These are phyloP conservation scores for Thalassiosira exigua DNA, from an alignment of 352 stramenopile species.

Conservation along the genomic window DNA sequence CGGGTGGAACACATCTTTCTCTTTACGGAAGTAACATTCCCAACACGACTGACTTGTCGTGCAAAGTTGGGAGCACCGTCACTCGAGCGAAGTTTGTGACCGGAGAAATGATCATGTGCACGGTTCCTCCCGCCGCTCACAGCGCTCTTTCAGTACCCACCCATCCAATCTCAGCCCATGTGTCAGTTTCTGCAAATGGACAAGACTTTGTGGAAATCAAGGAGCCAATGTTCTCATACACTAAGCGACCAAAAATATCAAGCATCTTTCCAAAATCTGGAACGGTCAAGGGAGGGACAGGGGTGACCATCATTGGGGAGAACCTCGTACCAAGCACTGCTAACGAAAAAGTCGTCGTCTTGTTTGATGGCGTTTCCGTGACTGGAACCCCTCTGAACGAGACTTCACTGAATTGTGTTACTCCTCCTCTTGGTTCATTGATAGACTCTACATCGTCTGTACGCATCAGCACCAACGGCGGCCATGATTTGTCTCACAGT, in stretches of 20 bases:
- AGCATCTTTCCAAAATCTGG: slow-evolving; percentile 11
- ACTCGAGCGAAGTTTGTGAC: slow-evolving; percentile 26
- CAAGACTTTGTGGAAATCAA: slow-evolving; percentile 25
- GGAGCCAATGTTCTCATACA: slow-evolving; percentile 19
- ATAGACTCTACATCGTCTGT: slow-evolving; percentile 4
- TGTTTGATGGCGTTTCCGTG: slow-evolving; percentile 20
- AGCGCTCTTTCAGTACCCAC: background rate
- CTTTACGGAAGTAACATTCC: slow-evolving; percentile 35
- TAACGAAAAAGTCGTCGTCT: slow-evolving; percentile 19
- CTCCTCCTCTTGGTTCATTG: slow-evolving; percentile 1
- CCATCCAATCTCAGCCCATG: background rate
- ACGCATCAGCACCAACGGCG: slow-evolving; percentile 35
- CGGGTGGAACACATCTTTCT: slow-evolving; percentile 9
- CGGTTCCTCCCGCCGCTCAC: background rate
- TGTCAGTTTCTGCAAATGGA: slow-evolving; percentile 27
- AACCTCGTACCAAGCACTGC: slow-evolving; percentile 19
- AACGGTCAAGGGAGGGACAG: slow-evolving; percentile 4
- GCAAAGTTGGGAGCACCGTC: slow-evolving; percentile 19
- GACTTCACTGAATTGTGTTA: slow-evolving; percentile 16
- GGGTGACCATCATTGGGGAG: slow-evolving; percentile 12
- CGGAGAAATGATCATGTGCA: slow-evolving; percentile 8
- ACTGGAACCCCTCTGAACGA: slow-evolving; percentile 27
- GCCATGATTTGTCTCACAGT: slow-evolving; percentile 23
- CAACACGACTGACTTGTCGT: slow-evolving; percentile 25
- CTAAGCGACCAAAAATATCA: slow-evolving; percentile 3